Percentiles rank a stretch among this genome's conserved stretches.
These are phyloP conservation scores for Hylodesmum podocarpum DNA, from an alignment of 306 rosid genomes.

Conservation along the genomic window DNA sequence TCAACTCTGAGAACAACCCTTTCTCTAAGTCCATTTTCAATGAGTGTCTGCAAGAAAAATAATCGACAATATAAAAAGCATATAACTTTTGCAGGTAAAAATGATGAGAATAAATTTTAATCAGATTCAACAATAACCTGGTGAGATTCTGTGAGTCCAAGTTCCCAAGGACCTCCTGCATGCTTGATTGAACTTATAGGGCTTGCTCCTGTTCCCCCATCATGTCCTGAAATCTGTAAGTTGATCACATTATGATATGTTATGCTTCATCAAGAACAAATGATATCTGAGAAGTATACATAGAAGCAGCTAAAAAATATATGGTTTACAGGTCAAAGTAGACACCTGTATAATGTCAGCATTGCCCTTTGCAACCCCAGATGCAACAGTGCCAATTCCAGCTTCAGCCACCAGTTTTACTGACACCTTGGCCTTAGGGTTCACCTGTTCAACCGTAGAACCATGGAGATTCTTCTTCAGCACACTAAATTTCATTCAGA, in stretches of 20 bases:
- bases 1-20: conserved; percentile 97
- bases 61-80: conserved; percentile 29
- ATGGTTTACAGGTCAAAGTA: conserved; percentile 25
- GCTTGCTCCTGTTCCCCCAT: conserved; percentile 99
- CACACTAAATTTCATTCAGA: conserved; percentile 22
- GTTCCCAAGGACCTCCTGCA: conserved; percentile 99
- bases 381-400: conserved; percentile 99
- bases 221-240: conserved; percentile 91
- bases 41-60: conserved; percentile 66
- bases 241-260: neutral
- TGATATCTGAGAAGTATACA: conserved; percentile 5
- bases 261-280: conserved; percentile 16
- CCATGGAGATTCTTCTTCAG: conserved; percentile 24
- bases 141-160: conserved; percentile 93
- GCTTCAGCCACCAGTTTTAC: conserved; percentile 98
- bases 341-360: conserved; percentile 95
- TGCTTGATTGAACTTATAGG: conserved; percentile 99
- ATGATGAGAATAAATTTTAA: conserved; percentile 24
- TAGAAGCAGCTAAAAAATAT: neutral
- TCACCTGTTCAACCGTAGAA: conserved; percentile 66
- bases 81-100: conserved; percentile 1
- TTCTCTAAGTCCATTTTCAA: conserved; percentile 92
- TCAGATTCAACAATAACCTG: conserved; percentile 63
- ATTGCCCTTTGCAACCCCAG: conserved; percentile 98
- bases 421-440: conserved; percentile 94